Conservation (phyloP, 2,329 filamentous ascomycete species). For the Nemania sp. region DNA sequence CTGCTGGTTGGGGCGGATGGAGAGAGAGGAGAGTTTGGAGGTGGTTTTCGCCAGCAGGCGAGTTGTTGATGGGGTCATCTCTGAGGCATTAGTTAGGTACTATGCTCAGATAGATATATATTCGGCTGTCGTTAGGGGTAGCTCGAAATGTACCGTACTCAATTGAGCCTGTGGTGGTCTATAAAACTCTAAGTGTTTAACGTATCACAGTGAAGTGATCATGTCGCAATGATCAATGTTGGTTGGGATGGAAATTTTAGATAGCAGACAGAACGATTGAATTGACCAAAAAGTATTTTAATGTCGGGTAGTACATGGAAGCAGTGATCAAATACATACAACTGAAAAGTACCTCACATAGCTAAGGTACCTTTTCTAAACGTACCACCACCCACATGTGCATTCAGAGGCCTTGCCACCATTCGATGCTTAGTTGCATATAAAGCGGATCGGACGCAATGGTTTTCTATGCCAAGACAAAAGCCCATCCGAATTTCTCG, state of each 20-base stretch:
- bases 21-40: slow-evolving; percentile 49
- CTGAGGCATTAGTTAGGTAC: slow-evolving; percentile 46
- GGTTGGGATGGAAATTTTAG: slow-evolving; percentile 30
- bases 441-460: background rate
- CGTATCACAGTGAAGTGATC: background rate
- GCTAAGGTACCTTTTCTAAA: no score
- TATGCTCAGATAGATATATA: background rate
- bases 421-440: slow-evolving; percentile 3
- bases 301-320: no score
- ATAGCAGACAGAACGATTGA: slow-evolving; percentile 1
- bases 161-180: background rate
- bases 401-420: background rate
- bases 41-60: slow-evolving; percentile 58
- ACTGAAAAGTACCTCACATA: background rate
- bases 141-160: background rate
- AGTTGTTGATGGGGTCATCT: slow-evolving; percentile 60
- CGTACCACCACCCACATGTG: background rate
- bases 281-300: background rate
- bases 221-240: background rate
- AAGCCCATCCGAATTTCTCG: background rate
- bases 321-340: no score
- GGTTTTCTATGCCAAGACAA: slow-evolving; percentile 1
- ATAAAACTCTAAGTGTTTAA: background rate
- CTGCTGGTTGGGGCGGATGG: slow-evolving; percentile 42
- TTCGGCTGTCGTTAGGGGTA: background rate